Evolutionary conservation across 1,139 yeast genomes (phyloP), one percentile per base, ranked within the genome.

Genomic region (Yamadazyma kanchanaburiensis): DNA sequence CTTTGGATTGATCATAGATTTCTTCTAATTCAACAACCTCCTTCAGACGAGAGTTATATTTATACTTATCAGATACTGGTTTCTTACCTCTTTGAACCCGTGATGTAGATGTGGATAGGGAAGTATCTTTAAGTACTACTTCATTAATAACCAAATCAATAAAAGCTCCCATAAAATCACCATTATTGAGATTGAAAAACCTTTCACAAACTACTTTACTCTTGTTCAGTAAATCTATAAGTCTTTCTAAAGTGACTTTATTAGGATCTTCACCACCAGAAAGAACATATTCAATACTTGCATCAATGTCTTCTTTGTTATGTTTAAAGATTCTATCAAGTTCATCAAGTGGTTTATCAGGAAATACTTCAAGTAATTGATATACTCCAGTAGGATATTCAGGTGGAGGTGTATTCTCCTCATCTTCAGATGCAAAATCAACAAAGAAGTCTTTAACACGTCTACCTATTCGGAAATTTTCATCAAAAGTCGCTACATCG

Each of bases 61-160:
- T n/a, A n/a, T n/a, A n/a, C n/a, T n/a, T n/a, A n/a, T n/a, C n/a
- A n/a, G n/a, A 21, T 14, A 20, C 16, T 11, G 18, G 15, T 10
- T 12, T 17, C 8, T 30, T 34, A 6, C 37, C 48, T 28, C 58
- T 42, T 41, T 53, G 62, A 10, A 53, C 62, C 24, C 60, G 20
- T 5, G 39, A 29, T 3, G 18, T 16, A 3, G 22, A 8, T 12
- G 18, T 17, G 12, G 25, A 21, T n/a, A n/a, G n/a, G n/a, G n/a
- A n/a, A 9, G 28, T 24, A 15, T 27, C 31, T 22, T 28, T 27
- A 3, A 27, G 2, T 8, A 16, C 17, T 6, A 31, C 27, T 21
- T 44, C 46, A 24, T 45, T 50, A 27, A 30, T 42, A 12, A 66
- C 46, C 5, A 67, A 43, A 12, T 58, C 63, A 15, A 54, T 46